A percentile compares a stretch with the other conserved stretches of the same genome.
Conservation (phyloP, 495 filamentous ascomycete species). For the Acidomyces sp. region DNA sequence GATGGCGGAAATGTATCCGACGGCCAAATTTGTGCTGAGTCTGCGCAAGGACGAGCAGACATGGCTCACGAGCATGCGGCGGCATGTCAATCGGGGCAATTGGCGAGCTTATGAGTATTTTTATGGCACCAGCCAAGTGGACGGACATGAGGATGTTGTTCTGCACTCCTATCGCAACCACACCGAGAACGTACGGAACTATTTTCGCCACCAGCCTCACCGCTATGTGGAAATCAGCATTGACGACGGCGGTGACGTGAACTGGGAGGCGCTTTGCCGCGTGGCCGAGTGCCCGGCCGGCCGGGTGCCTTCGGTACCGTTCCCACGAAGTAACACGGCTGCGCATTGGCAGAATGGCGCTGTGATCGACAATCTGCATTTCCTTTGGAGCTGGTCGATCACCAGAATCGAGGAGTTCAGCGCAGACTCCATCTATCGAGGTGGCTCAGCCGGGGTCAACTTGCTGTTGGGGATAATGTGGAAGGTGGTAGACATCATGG, state of each 20-base stretch:
- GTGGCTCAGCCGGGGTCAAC: constrained; percentile 4
- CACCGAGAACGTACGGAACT: constrained; percentile 8
- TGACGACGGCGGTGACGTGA: constrained; percentile 13
- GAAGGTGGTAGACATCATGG: constrained; percentile 6
- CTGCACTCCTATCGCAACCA: constrained; percentile 11
- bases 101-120: constrained; percentile 9
- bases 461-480: not conserved
- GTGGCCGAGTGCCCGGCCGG: constrained; percentile 8
- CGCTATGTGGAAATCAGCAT: constrained; percentile 11
- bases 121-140: constrained; percentile 10
- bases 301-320: not conserved
- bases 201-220: constrained; percentile 9
- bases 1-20: constrained; percentile 13
- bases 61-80: constrained; percentile 13
- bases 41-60: constrained; percentile 12
- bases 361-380: constrained; percentile 3
- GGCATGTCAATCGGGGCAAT: constrained; percentile 5
- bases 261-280: constrained; percentile 9
- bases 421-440: constrained; percentile 3
- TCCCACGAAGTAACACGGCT: constrained; percentile 16
- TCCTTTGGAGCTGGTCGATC: constrained; percentile 8
- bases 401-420: constrained; percentile 10
- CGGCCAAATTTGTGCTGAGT: constrained; percentile 13
- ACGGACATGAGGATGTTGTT: constrained; percentile 11
- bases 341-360: constrained; percentile 11